These are phyloP conservation scores for Crucihimalaya himalaica DNA, from an alignment of 345 rosid genomes.

Conservation along the genomic window DNA sequence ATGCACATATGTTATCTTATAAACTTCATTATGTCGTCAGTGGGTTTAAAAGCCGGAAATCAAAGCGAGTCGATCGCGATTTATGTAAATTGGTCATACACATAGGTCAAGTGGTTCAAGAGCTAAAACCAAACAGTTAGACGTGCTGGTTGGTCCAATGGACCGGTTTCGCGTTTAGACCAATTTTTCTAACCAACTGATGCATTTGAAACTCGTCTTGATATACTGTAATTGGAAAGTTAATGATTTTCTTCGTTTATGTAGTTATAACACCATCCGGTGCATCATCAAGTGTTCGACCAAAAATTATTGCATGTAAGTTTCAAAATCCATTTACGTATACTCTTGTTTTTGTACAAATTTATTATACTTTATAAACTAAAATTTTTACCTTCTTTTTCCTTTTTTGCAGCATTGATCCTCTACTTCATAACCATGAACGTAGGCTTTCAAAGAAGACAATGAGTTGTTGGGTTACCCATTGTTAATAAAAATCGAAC, in stretches of 20 bases:
- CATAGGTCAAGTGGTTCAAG: neutral
- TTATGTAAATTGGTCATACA: neutral
- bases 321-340: constrained; percentile 13
- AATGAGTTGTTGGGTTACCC: neutral
- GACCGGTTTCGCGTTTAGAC: neutral
- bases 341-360: neutral
- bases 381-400: neutral
- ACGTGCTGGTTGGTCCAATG: neutral
- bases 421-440: constrained; percentile 17
- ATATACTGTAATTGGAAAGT: neutral
- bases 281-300: constrained; percentile 20
- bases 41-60: neutral
- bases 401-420: constrained; percentile 21
- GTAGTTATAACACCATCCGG: constrained; percentile 20
- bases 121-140: neutral
- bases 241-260: neutral
- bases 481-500: neutral
- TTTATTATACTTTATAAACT: neutral
- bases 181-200: neutral
- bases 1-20: no score
- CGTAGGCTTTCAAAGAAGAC: neutral
- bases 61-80: neutral
- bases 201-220: neutral
- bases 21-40: no score
- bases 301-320: constrained; percentile 25